phyloP scores from a whole-genome alignment of 495 filamentous ascomycete genomes.

The Astrothelium macrocarpum region DNA sequence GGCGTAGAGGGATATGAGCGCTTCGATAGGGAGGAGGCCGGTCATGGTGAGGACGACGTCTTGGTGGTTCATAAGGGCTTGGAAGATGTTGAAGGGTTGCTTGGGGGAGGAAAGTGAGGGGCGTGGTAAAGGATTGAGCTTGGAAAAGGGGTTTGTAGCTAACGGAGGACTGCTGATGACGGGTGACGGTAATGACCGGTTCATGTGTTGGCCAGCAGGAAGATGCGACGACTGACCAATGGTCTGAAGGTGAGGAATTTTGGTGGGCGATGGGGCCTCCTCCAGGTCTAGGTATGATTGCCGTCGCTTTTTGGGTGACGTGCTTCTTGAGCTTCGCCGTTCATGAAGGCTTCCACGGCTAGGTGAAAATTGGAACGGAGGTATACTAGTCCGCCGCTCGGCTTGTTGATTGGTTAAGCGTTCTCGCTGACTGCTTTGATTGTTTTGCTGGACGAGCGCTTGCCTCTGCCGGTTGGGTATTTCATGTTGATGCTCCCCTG shows the following conservation, averaged over 20 bases:
- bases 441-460: neutral
- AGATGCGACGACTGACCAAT: neutral
- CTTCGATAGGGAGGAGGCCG: slow-evolving; percentile 38
- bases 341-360: neutral
- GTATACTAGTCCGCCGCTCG: neutral
- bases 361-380: slow-evolving; percentile 3
- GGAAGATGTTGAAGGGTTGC: slow-evolving; percentile 41
- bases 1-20: slow-evolving; percentile 48
- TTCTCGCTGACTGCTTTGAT: neutral
- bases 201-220: neutral
- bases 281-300: slow-evolving; percentile 19
- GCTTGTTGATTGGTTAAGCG: neutral
- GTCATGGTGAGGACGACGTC: slow-evolving; percentile 44
- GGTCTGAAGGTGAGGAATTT: slow-evolving; percentile 3
- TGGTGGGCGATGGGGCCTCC: slow-evolving; percentile 8
- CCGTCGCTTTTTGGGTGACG: neutral
- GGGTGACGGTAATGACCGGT: neutral
- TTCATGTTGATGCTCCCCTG: too few species aligned
- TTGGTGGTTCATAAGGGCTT: slow-evolving; percentile 36
- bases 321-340: slow-evolving; percentile 3
- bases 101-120: neutral
- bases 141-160: too few species aligned
- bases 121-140: too few species aligned
- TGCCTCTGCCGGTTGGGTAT: too few species aligned
- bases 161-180: neutral